phyloP scores from a whole-genome alignment of 331 rosid genomes.

The Acacia pycnantha region DNA sequence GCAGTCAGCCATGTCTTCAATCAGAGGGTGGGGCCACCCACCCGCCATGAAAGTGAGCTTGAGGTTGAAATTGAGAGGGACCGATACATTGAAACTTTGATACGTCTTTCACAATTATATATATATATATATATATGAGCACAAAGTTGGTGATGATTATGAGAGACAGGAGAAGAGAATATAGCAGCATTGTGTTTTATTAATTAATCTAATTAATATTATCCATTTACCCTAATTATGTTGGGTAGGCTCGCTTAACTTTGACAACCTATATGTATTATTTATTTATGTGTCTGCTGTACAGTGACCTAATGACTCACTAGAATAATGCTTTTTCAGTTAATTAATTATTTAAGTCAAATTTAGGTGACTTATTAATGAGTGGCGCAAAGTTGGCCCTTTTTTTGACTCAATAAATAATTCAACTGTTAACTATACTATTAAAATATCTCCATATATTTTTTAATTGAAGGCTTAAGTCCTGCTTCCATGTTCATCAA shows the following conservation, averaged over 20 bases:
- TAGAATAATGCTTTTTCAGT: neutral
- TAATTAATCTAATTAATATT: neutral
- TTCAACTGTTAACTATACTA: neutral
- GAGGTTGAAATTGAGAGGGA: slow-evolving; percentile 39
- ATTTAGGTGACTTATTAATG: neutral
- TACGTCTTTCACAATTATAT: too few species aligned
- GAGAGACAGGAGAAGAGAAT: too few species aligned
- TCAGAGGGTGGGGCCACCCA: slow-evolving; percentile 30
- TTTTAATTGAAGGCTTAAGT: neutral
- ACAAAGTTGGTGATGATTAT: too few species aligned
- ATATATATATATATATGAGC: too few species aligned
- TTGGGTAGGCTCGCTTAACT: neutral
- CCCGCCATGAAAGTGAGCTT: slow-evolving; percentile 39
- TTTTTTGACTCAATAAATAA: neutral
- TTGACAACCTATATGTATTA: neutral
- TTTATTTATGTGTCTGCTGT: neutral
- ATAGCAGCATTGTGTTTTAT: neutral
- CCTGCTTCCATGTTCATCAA: neutral
- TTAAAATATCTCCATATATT: neutral
- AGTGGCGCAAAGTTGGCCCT: neutral
- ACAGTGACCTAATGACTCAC: neutral
- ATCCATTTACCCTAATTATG: neutral
- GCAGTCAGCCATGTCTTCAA: slow-evolving; percentile 31
- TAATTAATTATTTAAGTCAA: neutral
- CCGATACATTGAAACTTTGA: neutral